Base-by-base conservation (phyloP, 83 land plant species). In the Diphasiastrum complanatum region DNA sequence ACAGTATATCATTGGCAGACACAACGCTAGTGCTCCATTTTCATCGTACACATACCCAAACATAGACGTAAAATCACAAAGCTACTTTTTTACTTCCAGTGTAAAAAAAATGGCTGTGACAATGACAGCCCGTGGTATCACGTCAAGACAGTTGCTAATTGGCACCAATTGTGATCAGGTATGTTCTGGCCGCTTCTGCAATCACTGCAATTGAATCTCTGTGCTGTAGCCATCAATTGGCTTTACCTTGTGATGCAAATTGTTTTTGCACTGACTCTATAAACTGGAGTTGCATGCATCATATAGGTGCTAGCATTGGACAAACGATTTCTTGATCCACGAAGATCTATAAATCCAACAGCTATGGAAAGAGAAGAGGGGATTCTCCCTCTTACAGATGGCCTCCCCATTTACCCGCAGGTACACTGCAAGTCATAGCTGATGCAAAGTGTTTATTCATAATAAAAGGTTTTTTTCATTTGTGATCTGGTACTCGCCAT, bases 151-250 rank as follows among this genome's bases (percentile, higher is more conserved):
- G 73, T 61, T 93, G 33, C 84, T 93, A 10, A 67, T 93, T 73
- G 99, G 99, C 31, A 93, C 92, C 37, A 74, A 83, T 51, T 76
- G 79, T 38, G 91, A 89, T 75, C 99, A 93, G 96, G 99, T 93
- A 18, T 32, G 72, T 43, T 56, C 10, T 19, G n/a, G 25, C 30
- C 18, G 5, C 29, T 47, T 50, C 11, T 30, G 11, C n/a, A 23
- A 41, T 61, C 37, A 8, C 43, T 33, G 37, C 30, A 4, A 33
- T 16, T 30, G 30, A 63, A 19, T 33, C 31, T 16, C 32, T 25
- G 18, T 2, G 25, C 14, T 0, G 24, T 45, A n/a, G 14, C 18
- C 14, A 23, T 60, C 43, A 4, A 22, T 25, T 58, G 6, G 18
- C 63, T 37, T 60, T 60, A 18, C 27, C 45, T 43, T 16, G n/a